Percentiles rank a stretch among this genome's conserved stretches.
Conservation (phyloP, 306 rosid species). For the Dalbergia cochinchinensis region DNA sequence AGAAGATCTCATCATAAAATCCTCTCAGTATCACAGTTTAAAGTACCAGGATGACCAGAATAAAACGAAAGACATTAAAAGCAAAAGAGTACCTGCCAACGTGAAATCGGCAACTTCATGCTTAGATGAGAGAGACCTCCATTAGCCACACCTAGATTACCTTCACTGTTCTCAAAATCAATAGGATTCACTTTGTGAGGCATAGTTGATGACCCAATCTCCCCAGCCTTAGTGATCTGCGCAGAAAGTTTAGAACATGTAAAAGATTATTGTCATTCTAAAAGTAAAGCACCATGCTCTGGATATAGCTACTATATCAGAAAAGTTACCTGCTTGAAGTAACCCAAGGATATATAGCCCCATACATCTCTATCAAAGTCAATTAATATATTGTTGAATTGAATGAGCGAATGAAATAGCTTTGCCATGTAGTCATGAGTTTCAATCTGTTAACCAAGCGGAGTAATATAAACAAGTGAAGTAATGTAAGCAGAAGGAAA, state of each 20-base stretch:
- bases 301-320: conserved; percentile 20
- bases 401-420: conserved; percentile 72
- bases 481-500: conserved; percentile 39
- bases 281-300: neutral
- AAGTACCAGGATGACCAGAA: conserved; percentile 10
- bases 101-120: conserved; percentile 87
- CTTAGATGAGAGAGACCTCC: conserved; percentile 77
- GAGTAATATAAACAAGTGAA: conserved; percentile 26
- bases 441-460: conserved; percentile 74
- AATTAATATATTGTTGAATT: conserved; percentile 75
- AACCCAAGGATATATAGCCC: conserved; percentile 91
- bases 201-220: conserved; percentile 93
- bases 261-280: neutral
- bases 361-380: conserved; percentile 91
- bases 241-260: conserved; percentile 9
- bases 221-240: conserved; percentile 75
- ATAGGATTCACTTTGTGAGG: conserved; percentile 98
- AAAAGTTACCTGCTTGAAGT: conserved; percentile 81
- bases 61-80: conserved; percentile 5
- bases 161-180: conserved; percentile 97
- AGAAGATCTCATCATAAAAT: conserved; percentile 13
- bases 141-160: conserved; percentile 88
- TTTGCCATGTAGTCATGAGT: conserved; percentile 92
- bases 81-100: conserved; percentile 72
- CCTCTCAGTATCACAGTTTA: conserved; percentile 27